Conservation (phyloP, 2,329 filamentous ascomycete genomes). For the Claviceps maximensis region DNA sequence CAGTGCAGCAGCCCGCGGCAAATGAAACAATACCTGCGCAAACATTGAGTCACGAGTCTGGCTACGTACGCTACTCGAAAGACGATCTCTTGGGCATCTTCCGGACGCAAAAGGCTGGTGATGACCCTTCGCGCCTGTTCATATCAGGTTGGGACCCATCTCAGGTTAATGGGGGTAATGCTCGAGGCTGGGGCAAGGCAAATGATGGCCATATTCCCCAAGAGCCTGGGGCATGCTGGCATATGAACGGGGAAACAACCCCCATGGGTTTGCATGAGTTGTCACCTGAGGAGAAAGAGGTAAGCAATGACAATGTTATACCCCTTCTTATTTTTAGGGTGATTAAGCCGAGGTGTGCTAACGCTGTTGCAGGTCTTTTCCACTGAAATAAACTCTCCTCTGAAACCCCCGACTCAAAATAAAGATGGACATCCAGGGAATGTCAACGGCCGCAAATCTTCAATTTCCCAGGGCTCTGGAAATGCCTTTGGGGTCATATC, state of each 20-base stretch:
- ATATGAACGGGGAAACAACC: conserved; percentile 52
- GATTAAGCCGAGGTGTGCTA: background rate
- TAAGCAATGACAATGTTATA: conserved; percentile 17
- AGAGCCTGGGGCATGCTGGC: conserved; percentile 90
- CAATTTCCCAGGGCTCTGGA: conserved; percentile 57
- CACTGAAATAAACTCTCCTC: conserved; percentile 80
- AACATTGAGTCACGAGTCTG: conserved; percentile 18
- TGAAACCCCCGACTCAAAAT: conserved; percentile 75
- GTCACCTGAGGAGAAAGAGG: conserved; percentile 47
- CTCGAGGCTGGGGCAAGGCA: conserved; percentile 64
- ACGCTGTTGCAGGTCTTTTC: conserved; percentile 51
- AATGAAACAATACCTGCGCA: conserved; percentile 23
- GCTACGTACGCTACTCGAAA: conserved; percentile 56
- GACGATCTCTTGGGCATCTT: conserved; percentile 69
- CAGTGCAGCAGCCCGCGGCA: conserved; percentile 25
- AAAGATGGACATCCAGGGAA: conserved; percentile 46
- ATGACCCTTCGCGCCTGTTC: conserved; percentile 52
- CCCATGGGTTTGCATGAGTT: conserved; percentile 64
- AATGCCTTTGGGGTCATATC: conserved; percentile 58
- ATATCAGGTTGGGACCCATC: conserved; percentile 69
- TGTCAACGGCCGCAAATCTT: conserved; percentile 65
- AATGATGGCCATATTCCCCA: conserved; percentile 60
- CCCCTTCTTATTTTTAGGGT: background rate
- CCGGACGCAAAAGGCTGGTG: conserved; percentile 34
- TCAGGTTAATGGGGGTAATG: conserved; percentile 47